These are phyloP conservation scores for Yamadazyma paraphyllophila DNA, from an alignment of 805 yeast species.

Conservation along the genomic window DNA sequence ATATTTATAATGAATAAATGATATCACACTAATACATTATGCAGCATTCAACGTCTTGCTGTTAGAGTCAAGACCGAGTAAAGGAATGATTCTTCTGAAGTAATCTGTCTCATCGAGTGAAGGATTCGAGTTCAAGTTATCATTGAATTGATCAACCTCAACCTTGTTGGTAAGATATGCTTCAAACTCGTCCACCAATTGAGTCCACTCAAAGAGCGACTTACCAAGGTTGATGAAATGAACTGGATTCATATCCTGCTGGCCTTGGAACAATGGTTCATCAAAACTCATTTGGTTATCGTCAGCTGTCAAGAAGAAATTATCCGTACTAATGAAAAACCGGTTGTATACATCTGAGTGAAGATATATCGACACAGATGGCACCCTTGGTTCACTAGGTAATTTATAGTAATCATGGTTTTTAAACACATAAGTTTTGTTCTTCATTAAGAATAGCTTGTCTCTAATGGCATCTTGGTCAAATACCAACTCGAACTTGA, in stretches of 20 bases:
- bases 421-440: slow-evolving; percentile 9
- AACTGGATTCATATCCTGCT: slow-evolving; percentile 6
- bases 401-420: slow-evolving; percentile 9
- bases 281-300: slow-evolving; percentile 7
- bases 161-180: slow-evolving; percentile 32
- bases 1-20: background rate
- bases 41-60: slow-evolving; percentile 32
- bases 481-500: slow-evolving; percentile 44
- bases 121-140: slow-evolving; percentile 9
- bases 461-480: slow-evolving; percentile 42
- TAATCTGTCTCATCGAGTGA: slow-evolving; percentile 30
- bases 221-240: slow-evolving; percentile 41
- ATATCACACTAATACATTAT: slow-evolving; percentile 7
- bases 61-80: slow-evolving; percentile 35
- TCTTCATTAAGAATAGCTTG: slow-evolving; percentile 23
- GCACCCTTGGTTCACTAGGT: slow-evolving; percentile 26
- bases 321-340: slow-evolving; percentile 32
- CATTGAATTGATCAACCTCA: slow-evolving; percentile 23
- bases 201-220: slow-evolving; percentile 52
- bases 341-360: slow-evolving; percentile 29
- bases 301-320: slow-evolving; percentile 18
- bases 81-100: slow-evolving; percentile 38
- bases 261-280: background rate
- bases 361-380: slow-evolving; percentile 30
- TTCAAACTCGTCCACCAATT: slow-evolving; percentile 47